Percentiles rank a stretch among this genome's conserved stretches.
These are phyloP conservation scores for Solanum ossicruentum DNA, from an alignment of 257 asterid species.

Conservation along the genomic window DNA sequence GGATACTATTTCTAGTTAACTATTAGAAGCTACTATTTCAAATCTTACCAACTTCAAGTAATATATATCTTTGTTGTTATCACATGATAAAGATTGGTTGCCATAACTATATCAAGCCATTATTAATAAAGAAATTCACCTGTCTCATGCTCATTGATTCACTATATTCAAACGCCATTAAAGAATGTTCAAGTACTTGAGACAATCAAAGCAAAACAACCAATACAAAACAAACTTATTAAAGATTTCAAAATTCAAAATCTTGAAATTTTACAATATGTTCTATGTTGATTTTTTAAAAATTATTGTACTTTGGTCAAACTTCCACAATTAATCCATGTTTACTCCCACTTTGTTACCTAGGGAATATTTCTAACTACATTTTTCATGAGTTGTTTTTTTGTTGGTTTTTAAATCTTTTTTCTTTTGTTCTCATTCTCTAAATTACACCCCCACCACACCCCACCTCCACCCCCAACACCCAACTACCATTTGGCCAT, in stretches of 20 bases:
- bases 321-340: not conserved
- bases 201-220: not conserved
- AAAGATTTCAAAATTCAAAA: not conserved
- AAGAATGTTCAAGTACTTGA: not conserved
- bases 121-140: conserved; percentile 1
- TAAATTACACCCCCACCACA: not conserved
- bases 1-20: not conserved
- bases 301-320: conserved; percentile 6
- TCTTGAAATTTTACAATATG: not conserved
- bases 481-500: not conserved
- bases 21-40: not conserved
- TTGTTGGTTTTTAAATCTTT: not conserved
- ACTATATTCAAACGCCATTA: not conserved
- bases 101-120: not conserved
- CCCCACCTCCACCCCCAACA: no score
- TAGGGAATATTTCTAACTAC: conserved; percentile 19
- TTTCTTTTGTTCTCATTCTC: conserved; percentile 21
- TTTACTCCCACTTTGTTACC: not conserved
- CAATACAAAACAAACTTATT: not conserved
- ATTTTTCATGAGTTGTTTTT: conserved; percentile 12
- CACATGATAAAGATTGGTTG: not conserved
- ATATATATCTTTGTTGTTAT: not conserved
- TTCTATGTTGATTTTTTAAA: not conserved
- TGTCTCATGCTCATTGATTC: not conserved
- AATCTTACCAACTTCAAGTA: not conserved